A percentile compares a stretch with the other conserved stretches of the same genome.
Conservation (phyloP, 257 asterid species). For the Salvia miltiorrhiza region DNA sequence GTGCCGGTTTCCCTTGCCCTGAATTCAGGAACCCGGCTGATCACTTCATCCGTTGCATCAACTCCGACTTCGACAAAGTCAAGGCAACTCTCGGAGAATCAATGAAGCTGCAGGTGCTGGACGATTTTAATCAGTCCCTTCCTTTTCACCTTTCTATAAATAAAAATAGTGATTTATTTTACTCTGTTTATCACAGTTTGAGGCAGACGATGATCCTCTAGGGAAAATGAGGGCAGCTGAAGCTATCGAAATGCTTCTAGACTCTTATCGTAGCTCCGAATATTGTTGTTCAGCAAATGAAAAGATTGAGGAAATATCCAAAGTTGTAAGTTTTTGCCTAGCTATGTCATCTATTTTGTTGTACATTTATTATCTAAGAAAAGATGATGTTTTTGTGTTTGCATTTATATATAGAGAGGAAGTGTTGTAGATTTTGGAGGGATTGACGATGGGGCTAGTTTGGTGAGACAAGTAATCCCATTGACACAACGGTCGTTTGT, state of each 20-base stretch:
- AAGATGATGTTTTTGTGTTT: background rate
- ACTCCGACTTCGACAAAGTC: constrained; percentile 88
- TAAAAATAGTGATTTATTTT: no score
- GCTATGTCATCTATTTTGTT: no score
- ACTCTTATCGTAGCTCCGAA: constrained; percentile 53
- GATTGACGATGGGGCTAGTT: constrained; percentile 92
- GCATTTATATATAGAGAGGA: constrained; percentile 56
- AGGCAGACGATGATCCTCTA: constrained; percentile 76
- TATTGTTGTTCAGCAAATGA: constrained; percentile 45
- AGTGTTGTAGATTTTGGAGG: constrained; percentile 84
- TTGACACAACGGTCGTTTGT: constrained; percentile 82
- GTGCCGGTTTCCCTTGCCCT: constrained; percentile 92
- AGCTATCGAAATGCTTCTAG: constrained; percentile 62
- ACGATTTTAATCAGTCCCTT: background rate
- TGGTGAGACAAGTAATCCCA: constrained; percentile 72
- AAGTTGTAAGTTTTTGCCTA: constrained; percentile 56
- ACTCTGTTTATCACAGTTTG: constrained; percentile 55
- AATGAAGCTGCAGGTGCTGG: constrained; percentile 65
- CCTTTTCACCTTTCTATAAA: background rate
- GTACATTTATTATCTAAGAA: no score
- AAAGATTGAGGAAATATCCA: constrained; percentile 79
- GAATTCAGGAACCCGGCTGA: constrained; percentile 81
- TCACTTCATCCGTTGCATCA: constrained; percentile 85
- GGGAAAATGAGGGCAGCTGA: constrained; percentile 70
- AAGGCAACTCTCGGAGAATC: constrained; percentile 87